phyloP scores from a whole-genome alignment of 345 rosid species.

The Arabidopsis thaliana region DNA sequence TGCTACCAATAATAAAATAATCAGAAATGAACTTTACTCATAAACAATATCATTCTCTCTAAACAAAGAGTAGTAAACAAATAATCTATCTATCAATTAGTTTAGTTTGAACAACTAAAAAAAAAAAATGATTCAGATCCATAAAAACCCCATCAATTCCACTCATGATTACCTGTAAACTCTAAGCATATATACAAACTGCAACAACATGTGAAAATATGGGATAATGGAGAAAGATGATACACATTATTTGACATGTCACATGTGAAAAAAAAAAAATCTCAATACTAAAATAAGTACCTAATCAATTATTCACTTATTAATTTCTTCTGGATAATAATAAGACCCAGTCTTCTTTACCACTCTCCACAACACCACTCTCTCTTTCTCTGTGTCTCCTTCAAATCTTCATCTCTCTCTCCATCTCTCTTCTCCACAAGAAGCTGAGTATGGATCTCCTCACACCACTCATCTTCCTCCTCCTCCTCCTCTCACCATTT shows the following conservation, averaged over 20 bases:
- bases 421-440: slow-evolving; percentile 32
- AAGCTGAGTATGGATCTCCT: slow-evolving; percentile 41
- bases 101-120: neutral
- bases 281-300: neutral
- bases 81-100: neutral
- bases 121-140: slow-evolving; percentile 21
- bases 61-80: neutral
- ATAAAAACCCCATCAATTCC: slow-evolving; percentile 1
- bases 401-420: neutral
- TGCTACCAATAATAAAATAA: neutral
- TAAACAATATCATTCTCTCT: neutral
- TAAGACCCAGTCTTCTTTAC: slow-evolving; percentile 33
- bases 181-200: slow-evolving; percentile 16
- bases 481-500: slow-evolving; percentile 26
- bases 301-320: neutral
- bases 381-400: slow-evolving; percentile 19
- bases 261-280: slow-evolving; percentile 4
- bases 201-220: slow-evolving; percentile 28
- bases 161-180: slow-evolving; percentile 31
- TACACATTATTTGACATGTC: slow-evolving; percentile 30
- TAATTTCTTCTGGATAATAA: neutral
- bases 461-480: slow-evolving; percentile 13
- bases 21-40: neutral
- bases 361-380: slow-evolving; percentile 28
- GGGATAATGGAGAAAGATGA: slow-evolving; percentile 21